Evolutionary conservation across 495 filamentous ascomycete species (phyloP).

Genomic region (Hypomontagnella submonticulosa): DNA sequence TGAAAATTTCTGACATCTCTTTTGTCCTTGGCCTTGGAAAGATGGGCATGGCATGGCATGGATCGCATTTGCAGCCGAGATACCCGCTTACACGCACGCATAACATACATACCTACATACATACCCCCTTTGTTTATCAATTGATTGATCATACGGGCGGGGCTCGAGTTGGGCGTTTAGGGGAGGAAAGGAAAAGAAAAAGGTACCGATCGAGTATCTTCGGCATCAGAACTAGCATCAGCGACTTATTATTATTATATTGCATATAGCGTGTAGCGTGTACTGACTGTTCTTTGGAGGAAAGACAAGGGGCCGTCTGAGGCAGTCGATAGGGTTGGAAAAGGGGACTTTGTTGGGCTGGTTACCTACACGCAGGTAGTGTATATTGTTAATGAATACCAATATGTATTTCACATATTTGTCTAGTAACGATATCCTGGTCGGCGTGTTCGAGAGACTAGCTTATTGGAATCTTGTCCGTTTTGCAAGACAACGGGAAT

Average conservation of each 20-base stretch:
- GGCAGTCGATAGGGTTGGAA: no score
- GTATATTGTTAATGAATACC: conserved; percentile 38
- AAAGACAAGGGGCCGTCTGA: not conserved
- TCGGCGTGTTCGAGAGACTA: no score
- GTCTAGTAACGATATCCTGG: no score
- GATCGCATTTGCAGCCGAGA: conserved; percentile 30
- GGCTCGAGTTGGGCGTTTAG: conserved; percentile 27
- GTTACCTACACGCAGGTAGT: conserved; percentile 15
- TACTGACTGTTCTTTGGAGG: not conserved
- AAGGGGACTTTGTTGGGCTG: not conserved
- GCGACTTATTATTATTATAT: conserved; percentile 3
- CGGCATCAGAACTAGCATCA: conserved; percentile 10
- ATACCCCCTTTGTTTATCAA: conserved; percentile 6
- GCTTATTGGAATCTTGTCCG: no score
- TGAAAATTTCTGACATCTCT: conserved; percentile 9
- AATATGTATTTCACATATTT: not conserved
- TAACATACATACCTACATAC: conserved; percentile 7
- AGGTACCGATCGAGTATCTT: conserved; percentile 5
- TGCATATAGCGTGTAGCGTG: not conserved
- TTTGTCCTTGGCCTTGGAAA: conserved; percentile 16
- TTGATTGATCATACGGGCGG: not conserved
- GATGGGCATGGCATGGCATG: conserved; percentile 7
- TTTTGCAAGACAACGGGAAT: no score
- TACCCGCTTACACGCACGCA: conserved; percentile 22
- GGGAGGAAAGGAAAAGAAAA: not conserved